Conservation (phyloP, 176 grass and related monocot species). For the Triticum aestivum region DNA sequence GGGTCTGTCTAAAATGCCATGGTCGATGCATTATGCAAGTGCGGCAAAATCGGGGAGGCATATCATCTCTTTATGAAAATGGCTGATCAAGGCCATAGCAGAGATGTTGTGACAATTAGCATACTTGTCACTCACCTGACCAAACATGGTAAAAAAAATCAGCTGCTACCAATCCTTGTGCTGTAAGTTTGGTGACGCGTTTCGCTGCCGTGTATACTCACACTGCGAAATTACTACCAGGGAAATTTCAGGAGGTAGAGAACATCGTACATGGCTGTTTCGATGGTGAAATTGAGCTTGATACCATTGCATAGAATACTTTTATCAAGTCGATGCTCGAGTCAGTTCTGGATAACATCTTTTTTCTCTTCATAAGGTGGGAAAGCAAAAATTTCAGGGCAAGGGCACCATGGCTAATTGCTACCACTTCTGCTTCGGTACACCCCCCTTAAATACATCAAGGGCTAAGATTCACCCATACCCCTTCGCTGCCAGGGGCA, state of each 20-base stretch:
- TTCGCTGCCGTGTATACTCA: neutral
- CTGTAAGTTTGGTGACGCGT: neutral
- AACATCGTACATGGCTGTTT: slow-evolving; percentile 63
- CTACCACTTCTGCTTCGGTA: neutral
- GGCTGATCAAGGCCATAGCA: slow-evolving; percentile 29
- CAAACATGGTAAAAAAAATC: slow-evolving; percentile 51
- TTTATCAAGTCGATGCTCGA: slow-evolving; percentile 90
- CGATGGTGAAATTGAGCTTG: slow-evolving; percentile 51
- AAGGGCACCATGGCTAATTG: slow-evolving; percentile 1
- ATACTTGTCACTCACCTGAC: slow-evolving; percentile 79
- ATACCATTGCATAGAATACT: slow-evolving; percentile 85
- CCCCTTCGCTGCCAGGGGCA: too few relatives aligned
- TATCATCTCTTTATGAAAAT: slow-evolving; percentile 53
- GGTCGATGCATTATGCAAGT: slow-evolving; percentile 77
- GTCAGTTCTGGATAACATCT: slow-evolving; percentile 54
- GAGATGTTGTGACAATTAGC: slow-evolving; percentile 71
- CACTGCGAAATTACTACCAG: slow-evolving; percentile 29
- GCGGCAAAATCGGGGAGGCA: slow-evolving; percentile 52
- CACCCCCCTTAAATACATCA: too few relatives aligned
- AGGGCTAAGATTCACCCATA: too few relatives aligned
- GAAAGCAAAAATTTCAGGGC: neutral
- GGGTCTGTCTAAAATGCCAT: slow-evolving; percentile 58
- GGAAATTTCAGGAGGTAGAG: slow-evolving; percentile 74
- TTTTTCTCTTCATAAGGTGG: slow-evolving; percentile 16
- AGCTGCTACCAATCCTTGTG: neutral